Conservation (phyloP, 768 basidiomycete species). For the Rhodotorula diobovata region DNA sequence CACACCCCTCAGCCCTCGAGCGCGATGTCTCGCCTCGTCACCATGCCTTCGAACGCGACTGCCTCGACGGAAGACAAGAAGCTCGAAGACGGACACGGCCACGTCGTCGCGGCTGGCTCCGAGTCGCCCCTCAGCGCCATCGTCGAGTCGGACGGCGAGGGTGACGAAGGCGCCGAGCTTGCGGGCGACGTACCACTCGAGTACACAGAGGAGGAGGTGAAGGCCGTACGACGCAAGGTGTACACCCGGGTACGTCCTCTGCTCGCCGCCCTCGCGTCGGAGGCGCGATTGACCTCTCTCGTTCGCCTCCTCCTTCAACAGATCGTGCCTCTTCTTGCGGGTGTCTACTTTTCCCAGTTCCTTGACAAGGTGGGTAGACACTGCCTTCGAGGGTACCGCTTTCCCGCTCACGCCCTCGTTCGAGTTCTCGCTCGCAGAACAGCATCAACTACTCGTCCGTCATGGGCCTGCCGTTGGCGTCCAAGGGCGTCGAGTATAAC, state of each 20-base stretch:
- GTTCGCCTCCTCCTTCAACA: neutral
- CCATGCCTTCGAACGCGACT: neutral
- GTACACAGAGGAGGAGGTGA: conserved; percentile 17
- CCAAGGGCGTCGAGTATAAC: conserved; percentile 55
- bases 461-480: conserved; percentile 58
- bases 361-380: conserved; percentile 55
- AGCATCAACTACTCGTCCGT: conserved; percentile 62
- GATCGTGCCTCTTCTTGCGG: conserved; percentile 15
- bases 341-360: conserved; percentile 48
- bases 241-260: conserved; percentile 5
- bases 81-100: conserved; percentile 6
- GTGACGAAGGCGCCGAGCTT: conserved; percentile 16
- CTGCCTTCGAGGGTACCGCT: neutral
- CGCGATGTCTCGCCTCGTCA: conserved; percentile 9
- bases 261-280: too few relatives aligned
- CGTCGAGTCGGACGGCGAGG: conserved; percentile 12
- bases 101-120: neutral
- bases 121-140: neutral
- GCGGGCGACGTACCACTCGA: neutral
- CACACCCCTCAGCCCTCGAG: neutral
- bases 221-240: conserved; percentile 28
- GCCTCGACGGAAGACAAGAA: conserved; percentile 19
- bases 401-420: neutral
- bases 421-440: conserved; percentile 44
- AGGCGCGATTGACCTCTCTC: neutral